A percentile compares a stretch with the other conserved stretches of the same genome.
Evolutionary conservation across 2,329 filamentous ascomycete genomes (phyloP).

Genomic region (Fusarium falciforme): DNA sequence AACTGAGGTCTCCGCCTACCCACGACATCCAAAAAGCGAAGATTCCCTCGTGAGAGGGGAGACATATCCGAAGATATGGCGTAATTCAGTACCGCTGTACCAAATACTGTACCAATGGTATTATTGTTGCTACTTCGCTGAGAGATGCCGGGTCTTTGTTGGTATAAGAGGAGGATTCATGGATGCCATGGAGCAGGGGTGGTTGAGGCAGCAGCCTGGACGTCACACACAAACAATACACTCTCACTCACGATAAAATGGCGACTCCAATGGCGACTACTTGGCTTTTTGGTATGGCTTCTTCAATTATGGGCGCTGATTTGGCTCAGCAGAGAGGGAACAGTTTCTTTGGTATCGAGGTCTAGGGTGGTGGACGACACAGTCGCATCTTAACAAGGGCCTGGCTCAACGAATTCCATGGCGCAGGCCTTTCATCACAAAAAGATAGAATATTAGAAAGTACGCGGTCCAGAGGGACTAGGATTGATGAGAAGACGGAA

Average conservation of each 20-base stretch:
- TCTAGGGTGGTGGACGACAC: background rate
- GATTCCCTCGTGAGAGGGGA: background rate
- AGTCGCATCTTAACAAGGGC: background rate
- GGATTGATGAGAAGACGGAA: background rate
- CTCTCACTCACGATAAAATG: background rate
- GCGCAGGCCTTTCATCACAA: background rate
- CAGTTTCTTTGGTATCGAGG: background rate
- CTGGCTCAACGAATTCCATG: background rate
- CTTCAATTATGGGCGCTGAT: background rate
- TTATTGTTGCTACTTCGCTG: background rate
- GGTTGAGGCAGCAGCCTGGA: background rate
- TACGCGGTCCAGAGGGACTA: background rate
- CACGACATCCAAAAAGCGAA: slow-evolving; percentile 20
- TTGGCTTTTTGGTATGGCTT: background rate
- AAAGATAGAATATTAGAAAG: background rate
- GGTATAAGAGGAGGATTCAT: background rate
- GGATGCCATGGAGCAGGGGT: background rate
- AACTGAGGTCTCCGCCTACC: background rate
- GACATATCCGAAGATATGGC: background rate
- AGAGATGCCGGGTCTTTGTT: background rate
- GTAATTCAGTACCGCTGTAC: background rate
- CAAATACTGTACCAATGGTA: background rate
- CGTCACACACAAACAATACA: background rate
- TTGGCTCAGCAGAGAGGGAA: background rate
- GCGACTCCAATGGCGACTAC: background rate